A percentile compares a stretch with the other conserved stretches of the same genome.
Conservation (phyloP, 768 basidiomycete genomes). For the Ramaria sp. region DNA sequence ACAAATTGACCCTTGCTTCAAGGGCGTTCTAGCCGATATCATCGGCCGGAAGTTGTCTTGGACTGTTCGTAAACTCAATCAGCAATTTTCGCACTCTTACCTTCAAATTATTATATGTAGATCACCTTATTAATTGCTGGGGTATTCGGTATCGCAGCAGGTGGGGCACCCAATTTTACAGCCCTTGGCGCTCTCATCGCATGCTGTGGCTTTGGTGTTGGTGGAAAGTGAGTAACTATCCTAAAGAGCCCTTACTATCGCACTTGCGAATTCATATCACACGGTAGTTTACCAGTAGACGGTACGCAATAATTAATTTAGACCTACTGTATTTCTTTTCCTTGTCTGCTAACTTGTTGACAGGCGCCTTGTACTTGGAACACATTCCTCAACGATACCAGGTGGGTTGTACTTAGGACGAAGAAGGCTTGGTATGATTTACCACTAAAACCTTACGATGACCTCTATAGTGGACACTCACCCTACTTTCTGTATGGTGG, state of each 20-base stretch:
- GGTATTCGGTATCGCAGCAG: constrained; percentile 41
- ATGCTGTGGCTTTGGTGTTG: constrained; percentile 39
- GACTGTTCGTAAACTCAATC: neutral
- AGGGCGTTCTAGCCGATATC: constrained; percentile 36
- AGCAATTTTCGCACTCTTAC: neutral
- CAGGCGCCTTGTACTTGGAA: constrained; percentile 35
- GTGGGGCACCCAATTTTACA: constrained; percentile 35
- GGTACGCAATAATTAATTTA: constrained; percentile 19
- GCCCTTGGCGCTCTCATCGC: constrained; percentile 30
- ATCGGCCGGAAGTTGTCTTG: constrained; percentile 35
- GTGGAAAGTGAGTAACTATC: constrained; percentile 37
- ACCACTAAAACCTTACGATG: neutral
- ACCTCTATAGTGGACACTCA: constrained; percentile 36
- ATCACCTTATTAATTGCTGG: constrained; percentile 28
- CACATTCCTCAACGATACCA: constrained; percentile 34
- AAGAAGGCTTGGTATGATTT: neutral
- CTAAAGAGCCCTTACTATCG: constrained; percentile 15
- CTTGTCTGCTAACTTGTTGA: constrained; percentile 11
- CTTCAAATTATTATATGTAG: constrained; percentile 10
- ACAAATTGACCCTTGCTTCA: neutral
- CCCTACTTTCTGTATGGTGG: constrained; percentile 46
- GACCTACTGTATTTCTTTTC: neutral
- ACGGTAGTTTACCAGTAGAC: constrained; percentile 32
- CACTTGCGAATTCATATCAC: constrained; percentile 6
- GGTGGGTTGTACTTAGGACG: constrained; percentile 14